Evolutionary conservation across 805 yeast species (phyloP).

Genomic region (Kluyveromyces nonfermentans): DNA sequence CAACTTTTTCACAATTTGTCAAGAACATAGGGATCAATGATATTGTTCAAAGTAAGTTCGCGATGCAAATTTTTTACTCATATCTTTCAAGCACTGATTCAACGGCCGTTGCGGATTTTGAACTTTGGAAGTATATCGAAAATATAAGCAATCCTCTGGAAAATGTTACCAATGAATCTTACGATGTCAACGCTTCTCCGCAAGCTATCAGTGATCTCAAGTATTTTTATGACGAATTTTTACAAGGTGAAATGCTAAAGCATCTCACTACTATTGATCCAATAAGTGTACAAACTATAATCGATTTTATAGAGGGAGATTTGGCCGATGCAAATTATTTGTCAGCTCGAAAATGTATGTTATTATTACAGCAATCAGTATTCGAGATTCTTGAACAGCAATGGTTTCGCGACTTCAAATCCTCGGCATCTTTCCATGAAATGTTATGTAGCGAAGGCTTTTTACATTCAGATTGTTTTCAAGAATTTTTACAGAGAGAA

Average conservation of each 20-base stretch:
- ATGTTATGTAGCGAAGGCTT: constrained; percentile 39
- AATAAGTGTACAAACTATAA: constrained; percentile 11
- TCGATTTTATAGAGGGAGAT: not conserved
- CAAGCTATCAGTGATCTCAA: constrained; percentile 23
- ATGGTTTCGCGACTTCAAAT: constrained; percentile 52
- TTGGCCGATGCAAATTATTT: constrained; percentile 4
- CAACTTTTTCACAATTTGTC: constrained; percentile 12
- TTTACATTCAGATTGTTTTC: constrained; percentile 20
- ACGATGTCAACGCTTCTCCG: constrained; percentile 14
- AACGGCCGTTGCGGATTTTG: constrained; percentile 31
- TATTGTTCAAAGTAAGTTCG: constrained; percentile 12
- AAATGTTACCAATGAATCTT: constrained; percentile 28
- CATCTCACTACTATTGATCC: constrained; percentile 9
- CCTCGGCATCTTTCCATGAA: constrained; percentile 46
- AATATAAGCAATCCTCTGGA: constrained; percentile 64
- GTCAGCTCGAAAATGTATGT: constrained; percentile 49
- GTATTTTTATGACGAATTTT: constrained; percentile 11
- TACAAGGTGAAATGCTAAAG: not conserved
- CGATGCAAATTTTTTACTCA: constrained; percentile 11
- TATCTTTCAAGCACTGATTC: constrained; percentile 7
- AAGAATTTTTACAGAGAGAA: constrained; percentile 18
- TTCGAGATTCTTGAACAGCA: constrained; percentile 40
- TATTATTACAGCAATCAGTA: constrained; percentile 47
- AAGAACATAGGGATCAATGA: constrained; percentile 12
- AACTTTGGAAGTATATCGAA: constrained; percentile 61